These are phyloP conservation scores for Irpex lacteus DNA, from an alignment of 1,284 basidiomycete genomes.

Conservation along the genomic window DNA sequence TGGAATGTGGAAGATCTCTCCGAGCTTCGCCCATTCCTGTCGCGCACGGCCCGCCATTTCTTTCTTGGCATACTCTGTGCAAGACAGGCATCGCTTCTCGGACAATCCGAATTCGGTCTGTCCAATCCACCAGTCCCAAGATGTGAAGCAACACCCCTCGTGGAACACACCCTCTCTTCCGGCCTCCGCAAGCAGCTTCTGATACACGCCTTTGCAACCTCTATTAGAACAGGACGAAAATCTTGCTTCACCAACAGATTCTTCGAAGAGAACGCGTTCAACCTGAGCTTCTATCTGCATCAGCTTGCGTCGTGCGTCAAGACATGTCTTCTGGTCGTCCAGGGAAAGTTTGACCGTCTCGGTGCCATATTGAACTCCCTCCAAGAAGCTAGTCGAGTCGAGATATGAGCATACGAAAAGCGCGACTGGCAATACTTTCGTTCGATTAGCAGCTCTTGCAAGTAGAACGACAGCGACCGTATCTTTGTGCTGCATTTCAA, in stretches of 20 bases:
- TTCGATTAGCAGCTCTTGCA: slow-evolving; percentile 11
- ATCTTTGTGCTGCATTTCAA: slow-evolving; percentile 2
- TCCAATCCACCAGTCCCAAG: not conserved
- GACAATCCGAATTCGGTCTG: not conserved
- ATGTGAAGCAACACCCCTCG: not conserved
- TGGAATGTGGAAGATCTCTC: not conserved
- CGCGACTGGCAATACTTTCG: slow-evolving; percentile 8
- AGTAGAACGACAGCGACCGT: slow-evolving; percentile 11
- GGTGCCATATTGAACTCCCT: not conserved
- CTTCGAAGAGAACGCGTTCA: not conserved
- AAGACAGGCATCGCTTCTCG: not conserved
- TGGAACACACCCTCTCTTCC: not conserved
- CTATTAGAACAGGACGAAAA: no score
- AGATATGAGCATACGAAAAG: slow-evolving; percentile 13
- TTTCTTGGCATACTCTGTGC: not conserved
- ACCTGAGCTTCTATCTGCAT: not conserved
- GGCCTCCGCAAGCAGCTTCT: no score
- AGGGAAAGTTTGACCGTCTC: slow-evolving; percentile 3
- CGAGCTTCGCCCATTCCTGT: not conserved
- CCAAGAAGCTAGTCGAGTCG: not conserved
- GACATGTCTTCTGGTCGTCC: slow-evolving; percentile 1
- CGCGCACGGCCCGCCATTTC: not conserved
- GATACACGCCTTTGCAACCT: no score
- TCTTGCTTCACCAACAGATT: no score
- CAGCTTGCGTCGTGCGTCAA: not conserved